Evolutionary conservation across 192 early-diverging fungal genomes (phyloP).

Genomic region (Jimgerdemannia lactiflua): DNA sequence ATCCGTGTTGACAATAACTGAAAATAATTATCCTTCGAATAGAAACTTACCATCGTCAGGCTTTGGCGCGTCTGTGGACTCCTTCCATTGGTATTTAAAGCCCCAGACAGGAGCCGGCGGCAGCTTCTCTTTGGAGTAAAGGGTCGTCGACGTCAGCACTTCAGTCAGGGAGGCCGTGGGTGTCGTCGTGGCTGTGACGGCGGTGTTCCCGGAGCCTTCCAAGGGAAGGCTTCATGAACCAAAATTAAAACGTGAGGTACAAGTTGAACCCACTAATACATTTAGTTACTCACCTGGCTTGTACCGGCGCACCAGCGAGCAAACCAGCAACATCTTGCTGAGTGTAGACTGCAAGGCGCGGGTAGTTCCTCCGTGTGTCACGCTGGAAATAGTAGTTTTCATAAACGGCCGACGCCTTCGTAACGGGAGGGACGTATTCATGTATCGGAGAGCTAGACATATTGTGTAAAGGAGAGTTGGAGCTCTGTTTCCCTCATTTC

Average conservation of each 20-base stretch:
- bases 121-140: slow-evolving; percentile 15
- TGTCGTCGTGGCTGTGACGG: slow-evolving; percentile 9
- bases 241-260: not conserved
- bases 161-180: slow-evolving; percentile 26
- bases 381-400: slow-evolving; percentile 91
- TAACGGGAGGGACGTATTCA: slow-evolving; percentile 48
- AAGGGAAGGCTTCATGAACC: slow-evolving; percentile 12
- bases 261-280: not conserved
- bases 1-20: too few relatives aligned
- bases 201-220: slow-evolving; percentile 14
- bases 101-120: slow-evolving; percentile 15
- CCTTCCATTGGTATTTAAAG: slow-evolving; percentile 25
- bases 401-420: slow-evolving; percentile 62
- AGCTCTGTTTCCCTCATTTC: not conserved
- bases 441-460: slow-evolving; percentile 42
- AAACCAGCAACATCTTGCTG: slow-evolving; percentile 72
- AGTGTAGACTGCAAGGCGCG: slow-evolving; percentile 79
- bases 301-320: slow-evolving; percentile 37
- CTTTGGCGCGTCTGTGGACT: slow-evolving; percentile 24
- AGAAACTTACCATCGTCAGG: slow-evolving; percentile 28
- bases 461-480: slow-evolving; percentile 4
- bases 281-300: slow-evolving; percentile 20
- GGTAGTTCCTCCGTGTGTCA: slow-evolving; percentile 90
- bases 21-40: too few relatives aligned
- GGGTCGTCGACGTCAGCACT: slow-evolving; percentile 21